phyloP scores from a whole-genome alignment of 192 early-diverging fungal species.

The Gonapodya sp. region DNA sequence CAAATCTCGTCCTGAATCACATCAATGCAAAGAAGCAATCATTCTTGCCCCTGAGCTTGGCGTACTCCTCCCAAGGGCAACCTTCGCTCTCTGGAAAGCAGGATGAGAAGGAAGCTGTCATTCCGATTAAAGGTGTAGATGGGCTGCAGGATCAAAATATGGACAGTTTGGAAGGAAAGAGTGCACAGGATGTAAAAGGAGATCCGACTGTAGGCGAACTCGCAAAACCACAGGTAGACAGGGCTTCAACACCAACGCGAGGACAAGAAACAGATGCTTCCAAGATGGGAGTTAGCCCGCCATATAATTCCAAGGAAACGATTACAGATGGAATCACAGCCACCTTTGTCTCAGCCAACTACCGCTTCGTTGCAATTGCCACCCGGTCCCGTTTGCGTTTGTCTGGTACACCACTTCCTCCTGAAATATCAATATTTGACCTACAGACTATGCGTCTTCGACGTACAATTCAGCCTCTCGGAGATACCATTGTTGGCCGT shows the following conservation, averaged over 20 bases:
- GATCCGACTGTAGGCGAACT: background rate
- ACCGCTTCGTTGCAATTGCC: constrained; percentile 42
- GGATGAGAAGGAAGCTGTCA: background rate
- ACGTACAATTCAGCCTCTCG: background rate
- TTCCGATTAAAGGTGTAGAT: no score
- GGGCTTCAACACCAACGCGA: background rate
- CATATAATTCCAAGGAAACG: background rate
- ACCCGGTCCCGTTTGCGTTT: constrained; percentile 30
- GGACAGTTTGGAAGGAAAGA: background rate
- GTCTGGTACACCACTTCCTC: constrained; percentile 5
- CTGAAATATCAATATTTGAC: constrained; percentile 38
- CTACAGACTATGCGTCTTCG: constrained; percentile 33
- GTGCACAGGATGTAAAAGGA: background rate
- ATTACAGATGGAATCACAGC: constrained; percentile 28
- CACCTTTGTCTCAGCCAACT: constrained; percentile 35
- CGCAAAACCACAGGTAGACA: background rate
- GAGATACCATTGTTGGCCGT: constrained; percentile 9
- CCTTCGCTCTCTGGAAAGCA: background rate
- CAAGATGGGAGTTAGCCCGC: background rate
- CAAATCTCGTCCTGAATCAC: constrained; percentile 48
- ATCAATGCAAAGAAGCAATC: constrained; percentile 40
- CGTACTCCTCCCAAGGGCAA: background rate
- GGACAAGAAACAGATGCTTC: no score
- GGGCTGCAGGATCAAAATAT: background rate
- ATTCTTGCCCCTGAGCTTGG: constrained; percentile 40